Evolutionary conservation across 192 early-diverging fungal genomes (phyloP).

Genomic region (Mortierella alpina): DNA sequence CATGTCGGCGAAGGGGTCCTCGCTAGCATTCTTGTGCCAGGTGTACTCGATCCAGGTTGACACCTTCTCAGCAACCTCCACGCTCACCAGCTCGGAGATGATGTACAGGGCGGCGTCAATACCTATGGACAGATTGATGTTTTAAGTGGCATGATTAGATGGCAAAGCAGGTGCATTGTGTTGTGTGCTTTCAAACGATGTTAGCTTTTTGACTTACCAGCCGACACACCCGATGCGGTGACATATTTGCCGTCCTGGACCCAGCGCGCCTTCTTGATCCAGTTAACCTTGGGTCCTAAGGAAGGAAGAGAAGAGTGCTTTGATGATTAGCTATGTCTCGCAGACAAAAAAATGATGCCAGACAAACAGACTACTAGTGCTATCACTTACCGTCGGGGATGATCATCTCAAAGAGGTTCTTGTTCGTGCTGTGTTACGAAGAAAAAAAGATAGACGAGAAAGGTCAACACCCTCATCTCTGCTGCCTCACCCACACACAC

Average conservation of each 20-base stretch:
- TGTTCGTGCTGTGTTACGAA: too few species aligned
- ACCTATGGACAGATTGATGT: not conserved
- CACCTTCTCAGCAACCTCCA: conserved; percentile 23
- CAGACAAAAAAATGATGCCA: not conserved
- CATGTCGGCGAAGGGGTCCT: conserved; percentile 48
- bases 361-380: too few species aligned
- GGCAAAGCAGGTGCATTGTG: not conserved
- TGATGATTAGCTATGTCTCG: too few species aligned
- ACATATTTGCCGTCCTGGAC: conserved; percentile 62
- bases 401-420: too few species aligned
- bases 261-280: conserved; percentile 63
- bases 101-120: conserved; percentile 45
- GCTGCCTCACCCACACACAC: too few species aligned
- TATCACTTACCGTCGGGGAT: too few species aligned
- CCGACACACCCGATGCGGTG: conserved; percentile 57
- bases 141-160: too few species aligned
- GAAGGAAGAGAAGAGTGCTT: too few species aligned
- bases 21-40: conserved; percentile 39
- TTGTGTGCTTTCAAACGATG: not conserved
- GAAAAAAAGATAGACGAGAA: too few species aligned
- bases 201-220: conserved; percentile 23
- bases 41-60: conserved; percentile 39
- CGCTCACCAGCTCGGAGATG: conserved; percentile 24
- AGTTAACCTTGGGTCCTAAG: conserved; percentile 30
- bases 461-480: too few species aligned